phyloP scores from a whole-genome alignment of 2,329 filamentous ascomycete genomes.

The Colletotrichum agaves region DNA sequence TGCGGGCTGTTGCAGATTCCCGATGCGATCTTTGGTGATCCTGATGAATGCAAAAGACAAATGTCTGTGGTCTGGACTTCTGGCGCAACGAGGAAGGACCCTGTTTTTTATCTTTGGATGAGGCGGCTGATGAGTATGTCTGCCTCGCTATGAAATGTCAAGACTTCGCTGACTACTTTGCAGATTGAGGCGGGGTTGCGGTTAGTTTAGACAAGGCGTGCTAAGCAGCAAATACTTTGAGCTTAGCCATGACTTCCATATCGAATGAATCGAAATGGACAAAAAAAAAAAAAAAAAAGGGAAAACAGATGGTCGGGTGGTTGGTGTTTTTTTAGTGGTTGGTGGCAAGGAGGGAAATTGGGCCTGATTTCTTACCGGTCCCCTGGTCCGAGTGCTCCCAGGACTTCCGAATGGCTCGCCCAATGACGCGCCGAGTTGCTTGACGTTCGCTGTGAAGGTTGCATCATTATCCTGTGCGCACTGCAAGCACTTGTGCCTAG shows the following conservation, averaged over 20 bases:
- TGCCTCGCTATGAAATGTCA: not conserved
- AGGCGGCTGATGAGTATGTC: not conserved
- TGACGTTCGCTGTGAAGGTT: constrained; percentile 10
- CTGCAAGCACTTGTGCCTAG: constrained; percentile 21
- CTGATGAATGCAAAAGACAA: not conserved
- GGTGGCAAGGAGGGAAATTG: not conserved
- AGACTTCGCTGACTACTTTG: not conserved
- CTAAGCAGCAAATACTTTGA: constrained; percentile 10
- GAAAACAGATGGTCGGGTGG: not conserved
- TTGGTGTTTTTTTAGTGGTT: not conserved
- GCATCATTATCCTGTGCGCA: constrained; percentile 26
- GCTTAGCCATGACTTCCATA: constrained; percentile 10
- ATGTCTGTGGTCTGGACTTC: no score
- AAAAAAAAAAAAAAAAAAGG: not conserved
- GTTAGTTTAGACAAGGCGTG: not conserved
- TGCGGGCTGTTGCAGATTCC: not conserved
- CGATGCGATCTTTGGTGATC: not conserved
- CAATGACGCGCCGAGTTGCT: constrained; percentile 13
- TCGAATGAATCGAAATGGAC: not conserved
- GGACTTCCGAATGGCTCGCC: not conserved
- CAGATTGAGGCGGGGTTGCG: not conserved
- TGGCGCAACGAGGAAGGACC: constrained; percentile 4
- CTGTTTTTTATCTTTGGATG: constrained; percentile 1
- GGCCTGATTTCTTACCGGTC: not conserved
- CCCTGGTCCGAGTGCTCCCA: not conserved